Evolutionary conservation across 2,329 filamentous ascomycete species (phyloP).

Genomic region (Curvularia hawaiiensis): DNA sequence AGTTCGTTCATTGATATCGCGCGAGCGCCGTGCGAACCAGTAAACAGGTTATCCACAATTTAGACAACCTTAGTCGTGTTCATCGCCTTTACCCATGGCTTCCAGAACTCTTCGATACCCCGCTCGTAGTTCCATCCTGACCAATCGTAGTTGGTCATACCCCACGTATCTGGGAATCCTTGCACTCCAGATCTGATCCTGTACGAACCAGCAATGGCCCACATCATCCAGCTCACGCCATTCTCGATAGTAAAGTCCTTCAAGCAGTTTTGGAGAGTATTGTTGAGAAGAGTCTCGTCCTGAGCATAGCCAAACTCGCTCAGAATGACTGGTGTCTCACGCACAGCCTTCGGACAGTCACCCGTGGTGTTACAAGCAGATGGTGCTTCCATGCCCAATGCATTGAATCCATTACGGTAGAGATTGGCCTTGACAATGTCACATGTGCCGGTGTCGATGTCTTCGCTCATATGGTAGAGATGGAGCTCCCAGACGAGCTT

Average conservation of each 20-base stretch:
- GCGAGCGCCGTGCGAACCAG: neutral
- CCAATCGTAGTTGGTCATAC: slow-evolving; percentile 55
- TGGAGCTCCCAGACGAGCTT: slow-evolving; percentile 68
- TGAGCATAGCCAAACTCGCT: slow-evolving; percentile 48
- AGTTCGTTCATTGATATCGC: neutral
- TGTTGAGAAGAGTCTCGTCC: slow-evolving; percentile 49
- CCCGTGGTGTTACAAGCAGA: slow-evolving; percentile 43
- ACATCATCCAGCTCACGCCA: slow-evolving; percentile 57
- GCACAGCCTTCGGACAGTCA: slow-evolving; percentile 42
- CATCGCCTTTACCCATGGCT: slow-evolving; percentile 57
- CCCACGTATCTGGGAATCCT: slow-evolving; percentile 56
- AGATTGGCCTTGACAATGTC: slow-evolving; percentile 55
- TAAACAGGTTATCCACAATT: neutral
- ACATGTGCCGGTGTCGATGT: slow-evolving; percentile 53
- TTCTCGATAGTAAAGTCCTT: slow-evolving; percentile 53
- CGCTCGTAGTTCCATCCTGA: slow-evolving; percentile 53
- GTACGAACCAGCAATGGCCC: slow-evolving; percentile 57
- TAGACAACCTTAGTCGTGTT: slow-evolving; percentile 25
- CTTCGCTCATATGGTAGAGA: slow-evolving; percentile 54
- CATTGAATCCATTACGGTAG: slow-evolving; percentile 59
- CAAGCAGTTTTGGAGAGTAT: slow-evolving; percentile 55
- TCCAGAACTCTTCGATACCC: slow-evolving; percentile 57
- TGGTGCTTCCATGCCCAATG: slow-evolving; percentile 45
- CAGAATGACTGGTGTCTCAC: slow-evolving; percentile 46
- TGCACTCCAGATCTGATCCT: slow-evolving; percentile 54